Base-by-base conservation (phyloP, 495 filamentous ascomycete genomes). In the Penicillium daleae region DNA sequence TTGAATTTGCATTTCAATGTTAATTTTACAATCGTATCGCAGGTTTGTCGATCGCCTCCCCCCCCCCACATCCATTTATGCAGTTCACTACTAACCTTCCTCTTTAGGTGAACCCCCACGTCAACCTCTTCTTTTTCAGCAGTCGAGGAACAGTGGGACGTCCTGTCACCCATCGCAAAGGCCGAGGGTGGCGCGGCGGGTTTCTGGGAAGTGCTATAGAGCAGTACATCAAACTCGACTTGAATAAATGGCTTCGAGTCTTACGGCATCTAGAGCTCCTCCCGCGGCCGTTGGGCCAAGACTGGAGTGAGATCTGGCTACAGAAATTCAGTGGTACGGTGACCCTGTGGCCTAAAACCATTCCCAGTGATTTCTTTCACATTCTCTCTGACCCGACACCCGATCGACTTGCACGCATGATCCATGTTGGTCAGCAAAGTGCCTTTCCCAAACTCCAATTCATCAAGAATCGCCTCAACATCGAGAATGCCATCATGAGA, bases 81-180 rank as follows among this genome's bases (percentile, higher is more conserved):
- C 1, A n/a, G 9, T 32, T 21, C 26, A 59, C 64, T 71, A 42
- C 73, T 52, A 35, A 13, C 21, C 39, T 7, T n/a, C 35, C 2
- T 4, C 54, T 39, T 10, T 27, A 80, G 77, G 94, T 97, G 32
- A 99, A 99, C 71, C 95, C 96, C 2, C 95, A 98, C 72, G 90
- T 99, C 75, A 97, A 96, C 67, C 85, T 97, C 19, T 98, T 99
- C 83, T 97, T 99, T 82, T 99, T 98, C 81, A 94, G 90, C 32
- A 93, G 92, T 4, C 86, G 96, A 37, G 95, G 95, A 15, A 87
- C 89, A 1, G 92, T 98, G 44, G 95, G 95, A 33, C 87, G 91
- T 26, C 95, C 95, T 27, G 95, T 99, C 35, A 97, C 95, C 0
- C 95, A 99, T 74, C 90, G 95, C 48, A 88, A 86, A 61, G 95